phyloP scores from a whole-genome alignment of 768 basidiomycete genomes.

The Suillus discolor region DNA sequence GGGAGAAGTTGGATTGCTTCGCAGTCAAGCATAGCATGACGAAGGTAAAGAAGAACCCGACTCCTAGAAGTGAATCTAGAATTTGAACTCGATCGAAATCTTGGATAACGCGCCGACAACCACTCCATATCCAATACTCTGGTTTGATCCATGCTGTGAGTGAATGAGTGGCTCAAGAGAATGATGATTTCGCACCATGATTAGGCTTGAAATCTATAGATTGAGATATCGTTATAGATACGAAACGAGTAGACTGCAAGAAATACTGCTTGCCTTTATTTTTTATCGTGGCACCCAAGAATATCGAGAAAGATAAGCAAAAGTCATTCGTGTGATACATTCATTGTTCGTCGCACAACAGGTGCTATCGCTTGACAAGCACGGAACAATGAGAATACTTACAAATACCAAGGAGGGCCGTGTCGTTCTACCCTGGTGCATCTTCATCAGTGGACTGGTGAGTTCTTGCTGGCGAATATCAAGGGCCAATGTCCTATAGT shows the following conservation, averaged over 20 bases:
- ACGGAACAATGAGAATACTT: not conserved
- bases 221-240: conserved; percentile 1
- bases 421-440: not conserved
- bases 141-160: conserved; percentile 16
- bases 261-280: not conserved
- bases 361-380: not conserved
- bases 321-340: conserved; percentile 4
- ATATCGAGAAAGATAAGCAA: conserved; percentile 5
- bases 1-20: conserved; percentile 37
- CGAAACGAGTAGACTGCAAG: too few species aligned
- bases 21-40: conserved; percentile 37
- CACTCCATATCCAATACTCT: conserved; percentile 38
- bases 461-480: not conserved
- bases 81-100: not conserved
- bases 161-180: not conserved
- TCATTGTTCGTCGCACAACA: not conserved
- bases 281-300: conserved; percentile 1
- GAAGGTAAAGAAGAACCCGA: conserved; percentile 39
- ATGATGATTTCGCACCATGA: conserved; percentile 28
- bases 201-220: conserved; percentile 43
- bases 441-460: not conserved
- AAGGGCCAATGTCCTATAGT: not conserved
- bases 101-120: conserved; percentile 31
- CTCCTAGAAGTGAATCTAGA: conserved; percentile 21
- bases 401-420: conserved; percentile 1